phyloP scores from a whole-genome alignment of 1,139 yeast genomes.

The Meyerozyma guilliermondii region DNA sequence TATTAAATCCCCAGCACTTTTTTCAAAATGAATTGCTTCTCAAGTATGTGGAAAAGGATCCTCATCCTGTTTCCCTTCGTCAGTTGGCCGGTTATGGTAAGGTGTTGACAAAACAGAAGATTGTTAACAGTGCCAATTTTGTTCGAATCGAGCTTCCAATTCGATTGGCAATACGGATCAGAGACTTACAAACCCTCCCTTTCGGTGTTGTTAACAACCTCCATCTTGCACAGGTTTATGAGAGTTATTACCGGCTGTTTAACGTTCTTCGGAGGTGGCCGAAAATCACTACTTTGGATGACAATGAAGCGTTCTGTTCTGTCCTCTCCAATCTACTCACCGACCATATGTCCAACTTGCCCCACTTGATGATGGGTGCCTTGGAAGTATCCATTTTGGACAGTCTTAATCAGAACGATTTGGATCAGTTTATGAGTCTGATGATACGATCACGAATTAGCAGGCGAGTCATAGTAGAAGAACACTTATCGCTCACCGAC shows the following conservation, averaged over 20 bases:
- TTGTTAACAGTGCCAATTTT: conserved; percentile 78
- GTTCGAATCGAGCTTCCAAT: conserved; percentile 82
- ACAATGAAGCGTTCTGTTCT: conserved; percentile 68
- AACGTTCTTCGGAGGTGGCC: conserved; percentile 76
- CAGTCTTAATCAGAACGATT: conserved; percentile 53
- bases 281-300: conserved; percentile 59
- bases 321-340: conserved; percentile 61
- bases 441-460: conserved; percentile 82
- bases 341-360: conserved; percentile 73
- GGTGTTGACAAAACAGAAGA: conserved; percentile 69
- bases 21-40: conserved; percentile 77
- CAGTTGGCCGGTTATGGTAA: conserved; percentile 90
- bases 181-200: conserved; percentile 77
- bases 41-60: conserved; percentile 58
- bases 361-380: conserved; percentile 91
- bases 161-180: conserved; percentile 72
- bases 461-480: conserved; percentile 85
- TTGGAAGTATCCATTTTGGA: conserved; percentile 70
- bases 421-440: conserved; percentile 71
- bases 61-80: conserved; percentile 82
- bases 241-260: conserved; percentile 82
- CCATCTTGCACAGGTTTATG: conserved; percentile 83
- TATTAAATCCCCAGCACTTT: conserved; percentile 66
- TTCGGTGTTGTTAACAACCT: conserved; percentile 80
- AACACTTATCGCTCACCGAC: conserved; percentile 74